Conservation (phyloP, 176 grass and related monocot genomes). For the Carex parvula region DNA sequence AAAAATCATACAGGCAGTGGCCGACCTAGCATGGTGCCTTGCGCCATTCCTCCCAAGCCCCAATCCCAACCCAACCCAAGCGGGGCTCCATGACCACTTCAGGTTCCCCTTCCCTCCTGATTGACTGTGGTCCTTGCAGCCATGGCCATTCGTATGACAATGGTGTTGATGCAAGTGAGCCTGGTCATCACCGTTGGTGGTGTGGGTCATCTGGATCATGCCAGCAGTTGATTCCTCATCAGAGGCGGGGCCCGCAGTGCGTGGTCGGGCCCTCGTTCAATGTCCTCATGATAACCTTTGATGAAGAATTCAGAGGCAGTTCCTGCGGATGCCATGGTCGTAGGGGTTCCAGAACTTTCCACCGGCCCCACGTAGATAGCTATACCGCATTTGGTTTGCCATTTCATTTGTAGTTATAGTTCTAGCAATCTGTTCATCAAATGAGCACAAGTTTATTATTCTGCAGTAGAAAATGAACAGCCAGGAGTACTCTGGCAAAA, state of each 20-base stretch:
- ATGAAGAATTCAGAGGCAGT: constrained; percentile 90
- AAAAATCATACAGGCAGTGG: constrained; percentile 68
- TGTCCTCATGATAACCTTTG: constrained; percentile 77
- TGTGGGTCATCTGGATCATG: constrained; percentile 63
- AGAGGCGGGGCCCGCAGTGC: background rate
- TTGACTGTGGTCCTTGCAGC: constrained; percentile 43
- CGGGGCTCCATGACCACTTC: constrained; percentile 29
- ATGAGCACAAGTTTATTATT: constrained; percentile 12
- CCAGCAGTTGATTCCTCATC: constrained; percentile 51
- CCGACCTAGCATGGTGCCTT: constrained; percentile 51
- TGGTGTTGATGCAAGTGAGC: constrained; percentile 41
- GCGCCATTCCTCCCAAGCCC: constrained; percentile 70
- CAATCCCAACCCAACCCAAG: constrained; percentile 49
- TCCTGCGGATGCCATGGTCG: constrained; percentile 72
- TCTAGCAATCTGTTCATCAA: constrained; percentile 56
- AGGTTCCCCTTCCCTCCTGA: constrained; percentile 45
- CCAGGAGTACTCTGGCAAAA: background rate
- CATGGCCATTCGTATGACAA: constrained; percentile 45
- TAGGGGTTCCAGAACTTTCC: constrained; percentile 87
- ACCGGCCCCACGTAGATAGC: constrained; percentile 86
- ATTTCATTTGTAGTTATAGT: constrained; percentile 99
- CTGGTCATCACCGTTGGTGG: constrained; percentile 35
- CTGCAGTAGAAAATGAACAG: background rate
- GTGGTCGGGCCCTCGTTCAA: constrained; percentile 37
- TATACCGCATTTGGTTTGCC: constrained; percentile 81